Conservation (phyloP, 2,329 filamentous ascomycete genomes). For the Apiospora koreana region DNA sequence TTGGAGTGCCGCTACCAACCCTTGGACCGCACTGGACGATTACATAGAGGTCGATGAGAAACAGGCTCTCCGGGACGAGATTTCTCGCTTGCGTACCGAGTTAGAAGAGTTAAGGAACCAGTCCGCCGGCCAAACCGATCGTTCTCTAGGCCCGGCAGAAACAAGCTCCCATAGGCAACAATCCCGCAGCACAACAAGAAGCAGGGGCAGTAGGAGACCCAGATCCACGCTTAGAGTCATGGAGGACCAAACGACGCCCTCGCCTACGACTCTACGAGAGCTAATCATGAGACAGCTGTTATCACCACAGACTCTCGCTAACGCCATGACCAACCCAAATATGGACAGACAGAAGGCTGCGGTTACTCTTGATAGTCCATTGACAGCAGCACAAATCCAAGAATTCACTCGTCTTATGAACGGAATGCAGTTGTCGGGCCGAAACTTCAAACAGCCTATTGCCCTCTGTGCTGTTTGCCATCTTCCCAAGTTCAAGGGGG, state of each 20-base stretch:
- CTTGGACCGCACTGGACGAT: constrained; percentile 12
- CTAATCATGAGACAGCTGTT: constrained; percentile 16
- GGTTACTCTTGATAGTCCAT: constrained; percentile 16
- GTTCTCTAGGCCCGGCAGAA: neutral
- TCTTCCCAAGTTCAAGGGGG: constrained; percentile 18
- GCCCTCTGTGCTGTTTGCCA: constrained; percentile 18
- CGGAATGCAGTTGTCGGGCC: constrained; percentile 13
- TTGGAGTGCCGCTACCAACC: constrained; percentile 14
- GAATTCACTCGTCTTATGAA: constrained; percentile 17
- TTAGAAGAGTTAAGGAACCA: constrained; percentile 11
- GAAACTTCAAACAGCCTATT: constrained; percentile 15
- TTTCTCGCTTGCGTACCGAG: constrained; percentile 14
- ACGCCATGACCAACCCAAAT: neutral
- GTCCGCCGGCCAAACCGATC: neutral
- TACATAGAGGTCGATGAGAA: constrained; percentile 3
- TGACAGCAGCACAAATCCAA: constrained; percentile 15
- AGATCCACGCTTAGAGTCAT: neutral
- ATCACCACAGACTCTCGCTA: constrained; percentile 13
- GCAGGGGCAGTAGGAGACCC: neutral
- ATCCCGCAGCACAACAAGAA: neutral
- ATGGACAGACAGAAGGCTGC: neutral
- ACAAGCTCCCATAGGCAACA: neutral
- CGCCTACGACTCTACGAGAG: constrained; percentile 15
- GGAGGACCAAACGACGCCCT: constrained; percentile 8
- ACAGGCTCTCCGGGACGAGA: constrained; percentile 12